Conservation (phyloP, 2,329 filamentous ascomycete genomes). For the Talaromyces albobiverticillius region DNA sequence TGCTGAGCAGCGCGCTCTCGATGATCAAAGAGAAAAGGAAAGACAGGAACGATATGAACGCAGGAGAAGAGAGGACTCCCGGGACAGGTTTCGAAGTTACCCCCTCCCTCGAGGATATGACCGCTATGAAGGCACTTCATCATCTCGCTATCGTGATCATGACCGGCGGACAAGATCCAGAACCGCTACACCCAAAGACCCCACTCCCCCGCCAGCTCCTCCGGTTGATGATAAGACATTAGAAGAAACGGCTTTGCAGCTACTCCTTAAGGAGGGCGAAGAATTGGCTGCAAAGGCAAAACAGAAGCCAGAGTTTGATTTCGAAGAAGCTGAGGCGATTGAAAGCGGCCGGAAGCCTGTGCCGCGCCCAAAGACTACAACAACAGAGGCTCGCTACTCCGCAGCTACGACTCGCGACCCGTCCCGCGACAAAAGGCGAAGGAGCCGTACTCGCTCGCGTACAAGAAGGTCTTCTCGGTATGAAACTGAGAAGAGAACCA, state of each 20-base stretch:
- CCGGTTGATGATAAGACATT: slow-evolving; percentile 53
- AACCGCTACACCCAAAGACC: slow-evolving; percentile 29
- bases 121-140: slow-evolving; percentile 15
- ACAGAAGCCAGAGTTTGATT: slow-evolving; percentile 52
- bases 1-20: slow-evolving; percentile 51
- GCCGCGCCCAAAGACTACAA: slow-evolving; percentile 24
- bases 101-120: slow-evolving; percentile 18
- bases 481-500: slow-evolving; percentile 17
- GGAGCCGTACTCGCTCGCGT: slow-evolving; percentile 26
- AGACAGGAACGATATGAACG: slow-evolving; percentile 47
- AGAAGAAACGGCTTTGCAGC: slow-evolving; percentile 54
- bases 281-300: slow-evolving; percentile 52
- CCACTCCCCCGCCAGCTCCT: slow-evolving; percentile 24
- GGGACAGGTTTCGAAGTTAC: slow-evolving; percentile 30
- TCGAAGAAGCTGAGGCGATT: slow-evolving; percentile 44
- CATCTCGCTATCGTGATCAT: slow-evolving; percentile 27
- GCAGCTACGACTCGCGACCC: slow-evolving; percentile 24
- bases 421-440: slow-evolving; percentile 25
- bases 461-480: slow-evolving; percentile 21
- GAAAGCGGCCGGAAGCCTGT: slow-evolving; percentile 37
- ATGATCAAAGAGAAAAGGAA: slow-evolving; percentile 53
- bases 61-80: slow-evolving; percentile 42
- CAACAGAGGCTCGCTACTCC: slow-evolving; percentile 26
- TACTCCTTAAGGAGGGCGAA: slow-evolving; percentile 54
- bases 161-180: slow-evolving; percentile 29